These are phyloP conservation scores for Trichoderma hamatum DNA, from an alignment of 2,329 filamentous ascomycete genomes.

Conservation along the genomic window DNA sequence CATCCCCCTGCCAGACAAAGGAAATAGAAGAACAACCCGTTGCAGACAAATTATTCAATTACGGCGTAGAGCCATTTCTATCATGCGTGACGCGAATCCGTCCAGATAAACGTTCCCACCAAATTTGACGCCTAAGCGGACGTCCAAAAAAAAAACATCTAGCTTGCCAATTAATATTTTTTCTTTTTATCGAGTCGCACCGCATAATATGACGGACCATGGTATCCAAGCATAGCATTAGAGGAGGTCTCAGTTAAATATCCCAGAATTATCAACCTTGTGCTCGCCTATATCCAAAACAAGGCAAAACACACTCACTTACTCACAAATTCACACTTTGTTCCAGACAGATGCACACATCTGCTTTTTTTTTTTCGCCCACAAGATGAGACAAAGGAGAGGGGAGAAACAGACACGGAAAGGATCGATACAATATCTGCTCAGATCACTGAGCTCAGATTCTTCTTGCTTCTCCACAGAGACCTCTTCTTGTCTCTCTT, in stretches of 20 bases:
- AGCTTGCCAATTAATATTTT: constrained; percentile 28
- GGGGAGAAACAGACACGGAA: constrained; percentile 26
- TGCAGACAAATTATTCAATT: constrained; percentile 31
- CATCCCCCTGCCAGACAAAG: constrained; percentile 21
- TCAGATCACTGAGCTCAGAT: constrained; percentile 51
- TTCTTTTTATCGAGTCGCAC: constrained; percentile 11
- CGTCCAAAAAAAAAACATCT: constrained; percentile 27
- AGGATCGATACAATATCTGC: constrained; percentile 12
- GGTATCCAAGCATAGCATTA: constrained; percentile 31
- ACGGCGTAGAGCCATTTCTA: constrained; percentile 33
- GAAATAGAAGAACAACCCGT: background rate
- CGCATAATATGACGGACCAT: constrained; percentile 18
- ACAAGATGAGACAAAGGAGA: constrained; percentile 32
- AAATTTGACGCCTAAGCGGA: constrained; percentile 29
- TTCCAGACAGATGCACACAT: constrained; percentile 12
- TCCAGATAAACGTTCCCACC: constrained; percentile 29
- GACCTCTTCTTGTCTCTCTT: constrained; percentile 70
- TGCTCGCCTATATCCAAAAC: background rate
- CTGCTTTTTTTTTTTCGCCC: constrained; percentile 5
- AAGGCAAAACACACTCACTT: background rate
- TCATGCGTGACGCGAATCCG: constrained; percentile 29
- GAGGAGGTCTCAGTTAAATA: constrained; percentile 24
- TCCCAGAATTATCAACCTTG: constrained; percentile 24
- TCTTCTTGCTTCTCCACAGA: constrained; percentile 66
- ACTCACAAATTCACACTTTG: constrained; percentile 13